Conservation (phyloP, 2,329 filamentous ascomycete genomes). For the Cladosporium cucumerinum region DNA sequence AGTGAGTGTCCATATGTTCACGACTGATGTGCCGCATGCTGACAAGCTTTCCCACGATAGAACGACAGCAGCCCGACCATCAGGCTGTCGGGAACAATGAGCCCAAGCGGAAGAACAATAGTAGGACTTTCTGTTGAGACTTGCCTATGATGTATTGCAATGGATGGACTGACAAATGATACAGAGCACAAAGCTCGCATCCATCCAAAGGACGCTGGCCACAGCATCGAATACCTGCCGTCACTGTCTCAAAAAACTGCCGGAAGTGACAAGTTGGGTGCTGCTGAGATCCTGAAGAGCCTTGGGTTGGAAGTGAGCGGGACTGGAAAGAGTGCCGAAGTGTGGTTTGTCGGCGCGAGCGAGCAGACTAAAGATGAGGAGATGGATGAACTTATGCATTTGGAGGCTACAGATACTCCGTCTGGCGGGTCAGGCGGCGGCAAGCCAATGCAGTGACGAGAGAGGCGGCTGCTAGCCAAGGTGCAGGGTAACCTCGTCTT, state of each 20-base stretch:
- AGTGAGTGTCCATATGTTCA: not conserved
- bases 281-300: not conserved
- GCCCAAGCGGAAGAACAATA: not conserved
- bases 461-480: not conserved
- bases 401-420: not conserved
- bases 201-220: not conserved
- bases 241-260: not conserved
- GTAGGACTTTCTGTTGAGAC: not conserved
- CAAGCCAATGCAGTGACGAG: not conserved
- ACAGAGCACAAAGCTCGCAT: not conserved
- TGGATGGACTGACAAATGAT: not conserved
- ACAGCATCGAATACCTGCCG: not conserved
- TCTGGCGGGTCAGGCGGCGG: not conserved
- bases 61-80: not conserved
- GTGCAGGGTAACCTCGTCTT: not conserved
- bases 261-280: not conserved
- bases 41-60: not conserved
- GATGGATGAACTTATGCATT: not conserved
- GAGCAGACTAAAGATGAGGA: not conserved
- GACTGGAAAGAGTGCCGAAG: not conserved
- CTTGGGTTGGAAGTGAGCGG: not conserved
- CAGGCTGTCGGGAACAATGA: not conserved
- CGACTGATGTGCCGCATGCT: not conserved
- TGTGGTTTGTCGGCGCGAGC: not conserved
- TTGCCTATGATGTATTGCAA: not conserved